A percentile compares a stretch with the other conserved stretches of the same genome.
Evolutionary conservation across 2,329 filamentous ascomycete genomes (phyloP).

Genomic region (Penicillium sp.): DNA sequence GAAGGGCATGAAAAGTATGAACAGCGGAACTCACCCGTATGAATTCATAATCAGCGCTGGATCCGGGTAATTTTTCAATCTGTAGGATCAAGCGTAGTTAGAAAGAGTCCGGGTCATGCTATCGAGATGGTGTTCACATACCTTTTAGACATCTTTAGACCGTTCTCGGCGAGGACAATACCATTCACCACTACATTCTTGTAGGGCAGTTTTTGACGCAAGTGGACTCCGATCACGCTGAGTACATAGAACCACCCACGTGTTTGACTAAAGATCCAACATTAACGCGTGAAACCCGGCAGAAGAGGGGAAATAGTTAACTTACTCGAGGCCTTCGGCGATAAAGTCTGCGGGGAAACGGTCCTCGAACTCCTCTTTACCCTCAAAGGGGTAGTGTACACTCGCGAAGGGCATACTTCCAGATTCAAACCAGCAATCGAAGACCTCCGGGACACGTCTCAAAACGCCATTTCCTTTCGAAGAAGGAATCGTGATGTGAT

Average conservation of each 20-base stretch:
- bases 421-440: conserved; percentile 97
- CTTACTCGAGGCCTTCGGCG: conserved; percentile 62
- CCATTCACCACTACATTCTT: conserved; percentile 97
- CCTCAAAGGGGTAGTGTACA: conserved; percentile 89
- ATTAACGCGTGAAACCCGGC: not conserved
- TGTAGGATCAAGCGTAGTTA: not conserved
- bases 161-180: conserved; percentile 88
- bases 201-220: conserved; percentile 82
- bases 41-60: conserved; percentile 77
- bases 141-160: conserved; percentile 96
- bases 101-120: not conserved
- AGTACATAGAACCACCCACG: conserved; percentile 97
- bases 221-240: conserved; percentile 79
- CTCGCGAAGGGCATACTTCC: conserved; percentile 94
- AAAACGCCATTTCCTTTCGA: conserved; percentile 81
- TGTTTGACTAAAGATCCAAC: conserved; percentile 65
- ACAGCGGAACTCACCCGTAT: conserved; percentile 52
- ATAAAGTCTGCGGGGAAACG: conserved; percentile 92
- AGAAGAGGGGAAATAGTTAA: not conserved
- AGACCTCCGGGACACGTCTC: conserved; percentile 79
- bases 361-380: conserved; percentile 73
- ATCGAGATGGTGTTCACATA: not conserved
- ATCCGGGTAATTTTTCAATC: conserved; percentile 93
- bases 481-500: conserved; percentile 90
- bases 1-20: not conserved